Conservation (phyloP, 441 rosid species). For the Croton laevigatus region DNA sequence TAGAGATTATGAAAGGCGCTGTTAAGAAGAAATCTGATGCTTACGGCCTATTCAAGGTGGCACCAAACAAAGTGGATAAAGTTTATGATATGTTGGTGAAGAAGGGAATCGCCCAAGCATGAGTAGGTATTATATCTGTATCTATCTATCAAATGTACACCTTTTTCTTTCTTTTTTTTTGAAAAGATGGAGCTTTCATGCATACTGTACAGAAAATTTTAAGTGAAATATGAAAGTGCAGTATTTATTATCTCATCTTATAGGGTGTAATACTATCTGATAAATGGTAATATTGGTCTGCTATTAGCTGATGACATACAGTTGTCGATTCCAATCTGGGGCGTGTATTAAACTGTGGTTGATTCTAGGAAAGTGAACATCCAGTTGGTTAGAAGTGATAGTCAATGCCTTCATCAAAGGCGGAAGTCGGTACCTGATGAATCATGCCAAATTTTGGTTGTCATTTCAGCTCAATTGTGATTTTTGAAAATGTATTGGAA, state of each 20-base stretch:
- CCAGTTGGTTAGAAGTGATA: not conserved
- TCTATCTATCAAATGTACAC: not conserved
- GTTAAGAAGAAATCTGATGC: conserved; percentile 76
- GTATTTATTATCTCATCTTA: too few relatives aligned
- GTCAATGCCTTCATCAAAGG: not conserved
- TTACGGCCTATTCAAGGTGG: conserved; percentile 68
- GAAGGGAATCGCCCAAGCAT: conserved; percentile 57
- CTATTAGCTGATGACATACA: not conserved
- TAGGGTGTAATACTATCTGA: not conserved
- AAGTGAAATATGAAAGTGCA: not conserved
- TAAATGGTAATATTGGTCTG: not conserved
- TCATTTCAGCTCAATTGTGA: too few relatives aligned
- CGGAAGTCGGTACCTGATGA: not conserved
- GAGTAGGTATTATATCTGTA: conserved; percentile 16
- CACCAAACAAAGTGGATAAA: conserved; percentile 71
- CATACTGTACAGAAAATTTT: conserved; percentile 1
- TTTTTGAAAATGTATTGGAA: too few relatives aligned
- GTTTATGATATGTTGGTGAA: conserved; percentile 73
- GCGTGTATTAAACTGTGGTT: not conserved
- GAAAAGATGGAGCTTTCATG: not conserved
- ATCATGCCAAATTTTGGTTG: too few relatives aligned
- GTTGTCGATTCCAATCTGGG: not conserved
- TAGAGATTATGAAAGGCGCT: conserved; percentile 58
- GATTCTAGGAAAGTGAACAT: not conserved
- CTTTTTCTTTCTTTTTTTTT: not conserved